A percentile compares a stretch with the other conserved stretches of the same genome.
These are phyloP conservation scores for Fusarium irregulare DNA, from an alignment of 2,329 filamentous ascomycete genomes.

Conservation along the genomic window DNA sequence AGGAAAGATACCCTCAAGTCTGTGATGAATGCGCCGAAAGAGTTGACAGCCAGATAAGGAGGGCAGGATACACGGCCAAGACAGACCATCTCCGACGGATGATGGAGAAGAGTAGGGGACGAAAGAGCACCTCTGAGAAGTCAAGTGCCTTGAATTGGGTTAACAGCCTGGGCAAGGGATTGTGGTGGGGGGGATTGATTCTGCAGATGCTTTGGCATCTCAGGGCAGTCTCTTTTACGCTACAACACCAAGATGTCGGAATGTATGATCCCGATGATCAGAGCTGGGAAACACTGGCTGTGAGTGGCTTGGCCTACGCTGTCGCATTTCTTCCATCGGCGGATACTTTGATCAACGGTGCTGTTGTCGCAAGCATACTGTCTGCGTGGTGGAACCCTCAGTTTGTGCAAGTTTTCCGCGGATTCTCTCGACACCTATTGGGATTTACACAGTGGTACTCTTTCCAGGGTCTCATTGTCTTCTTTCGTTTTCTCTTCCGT, in stretches of 20 bases:
- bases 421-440: slow-evolving; percentile 68
- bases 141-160: slow-evolving; percentile 57
- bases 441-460: slow-evolving; percentile 74
- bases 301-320: slow-evolving; percentile 27
- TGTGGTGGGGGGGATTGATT: slow-evolving; percentile 62
- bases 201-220: slow-evolving; percentile 65
- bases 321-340: slow-evolving; percentile 54
- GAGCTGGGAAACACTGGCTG: slow-evolving; percentile 27
- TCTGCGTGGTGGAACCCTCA: slow-evolving; percentile 77
- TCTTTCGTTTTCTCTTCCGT: slow-evolving; percentile 64
- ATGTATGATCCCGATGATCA: slow-evolving; percentile 52
- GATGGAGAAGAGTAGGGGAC: slow-evolving; percentile 71
- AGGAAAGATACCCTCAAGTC: slow-evolving; percentile 88
- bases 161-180: slow-evolving; percentile 55
- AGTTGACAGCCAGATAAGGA: slow-evolving; percentile 75
- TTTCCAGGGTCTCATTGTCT: slow-evolving; percentile 70
- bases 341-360: slow-evolving; percentile 58
- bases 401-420: slow-evolving; percentile 69
- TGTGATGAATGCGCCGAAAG: slow-evolving; percentile 82
- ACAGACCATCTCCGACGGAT: slow-evolving; percentile 82
- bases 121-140: slow-evolving; percentile 41
- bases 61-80: slow-evolving; percentile 82
- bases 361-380: slow-evolving; percentile 61
- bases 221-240: slow-evolving; percentile 41
- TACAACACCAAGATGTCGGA: slow-evolving; percentile 46